Evolutionary conservation across 352 stramenopile species (phyloP).

Genomic region (Halophytophthora polymorphica): DNA sequence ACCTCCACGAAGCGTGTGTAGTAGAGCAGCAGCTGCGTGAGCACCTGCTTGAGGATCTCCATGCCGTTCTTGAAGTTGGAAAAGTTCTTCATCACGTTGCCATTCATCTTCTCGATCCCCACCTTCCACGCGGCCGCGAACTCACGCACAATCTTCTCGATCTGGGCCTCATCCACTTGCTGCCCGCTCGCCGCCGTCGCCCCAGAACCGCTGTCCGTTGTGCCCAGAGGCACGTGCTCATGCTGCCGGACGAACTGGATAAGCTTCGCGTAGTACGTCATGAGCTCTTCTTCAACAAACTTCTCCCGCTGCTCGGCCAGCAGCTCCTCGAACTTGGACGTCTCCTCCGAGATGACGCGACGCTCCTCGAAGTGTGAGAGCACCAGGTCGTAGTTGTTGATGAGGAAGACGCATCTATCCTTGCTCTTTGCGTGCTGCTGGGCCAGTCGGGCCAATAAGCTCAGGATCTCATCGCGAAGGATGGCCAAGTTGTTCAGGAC

Average conservation of each 20-base stretch:
- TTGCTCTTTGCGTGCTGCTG: slow-evolving; percentile 92
- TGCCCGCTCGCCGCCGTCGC: slow-evolving; percentile 11
- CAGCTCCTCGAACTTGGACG: slow-evolving; percentile 92
- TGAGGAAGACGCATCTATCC: slow-evolving; percentile 96
- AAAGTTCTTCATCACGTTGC: slow-evolving; percentile 97
- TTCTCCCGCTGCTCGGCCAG: slow-evolving; percentile 92
- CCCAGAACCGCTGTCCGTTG: slow-evolving; percentile 11
- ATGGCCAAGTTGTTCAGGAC: slow-evolving; percentile 90
- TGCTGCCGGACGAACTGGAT: slow-evolving; percentile 97
- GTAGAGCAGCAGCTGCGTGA: slow-evolving; percentile 97
- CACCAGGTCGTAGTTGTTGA: slow-evolving; percentile 98
- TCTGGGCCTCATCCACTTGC: slow-evolving; percentile 85
- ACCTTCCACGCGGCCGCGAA: slow-evolving; percentile 96
- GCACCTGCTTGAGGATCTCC: slow-evolving; percentile 98
- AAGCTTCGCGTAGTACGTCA: slow-evolving; percentile 93
- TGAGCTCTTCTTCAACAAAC: slow-evolving; percentile 97
- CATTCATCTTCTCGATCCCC: slow-evolving; percentile 97
- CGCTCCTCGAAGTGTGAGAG: slow-evolving; percentile 95
- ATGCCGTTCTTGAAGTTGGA: slow-evolving; percentile 98
- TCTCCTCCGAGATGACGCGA: slow-evolving; percentile 92
- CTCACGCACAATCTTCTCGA: slow-evolving; percentile 94
- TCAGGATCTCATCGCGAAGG: slow-evolving; percentile 80
- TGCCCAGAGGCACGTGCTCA: slow-evolving; percentile 74
- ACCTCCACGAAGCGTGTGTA: slow-evolving; percentile 98
- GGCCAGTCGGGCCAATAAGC: slow-evolving; percentile 79